A percentile compares a stretch with the other conserved stretches of the same genome.
Conservation (phyloP, 345 rosid genomes). For the Mercurialis annua region DNA sequence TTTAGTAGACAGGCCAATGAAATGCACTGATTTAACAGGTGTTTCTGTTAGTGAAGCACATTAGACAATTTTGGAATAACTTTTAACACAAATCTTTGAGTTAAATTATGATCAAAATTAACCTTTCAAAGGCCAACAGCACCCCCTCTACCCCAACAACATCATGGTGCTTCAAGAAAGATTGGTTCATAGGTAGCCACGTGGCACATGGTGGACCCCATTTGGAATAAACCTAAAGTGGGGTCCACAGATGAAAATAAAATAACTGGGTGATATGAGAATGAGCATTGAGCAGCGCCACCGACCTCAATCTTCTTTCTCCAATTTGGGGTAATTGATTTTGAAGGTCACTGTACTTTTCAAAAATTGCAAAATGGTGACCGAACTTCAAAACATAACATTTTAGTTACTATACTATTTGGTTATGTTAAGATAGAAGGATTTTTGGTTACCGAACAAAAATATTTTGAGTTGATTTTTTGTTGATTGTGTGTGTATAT, state of each 20-base stretch:
- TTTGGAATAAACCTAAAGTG: constrained; percentile 3
- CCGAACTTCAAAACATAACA: too few species aligned
- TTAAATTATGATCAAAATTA: constrained; percentile 23
- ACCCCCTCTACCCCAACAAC: constrained; percentile 30
- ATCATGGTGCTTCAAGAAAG: constrained; percentile 3
- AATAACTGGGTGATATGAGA: background rate
- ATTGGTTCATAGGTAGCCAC: constrained; percentile 29
- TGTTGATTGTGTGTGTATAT: too few species aligned
- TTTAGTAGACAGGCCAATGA: constrained; percentile 15
- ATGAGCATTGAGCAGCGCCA: constrained; percentile 19
- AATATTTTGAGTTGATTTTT: too few species aligned
- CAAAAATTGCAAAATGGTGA: too few species aligned
- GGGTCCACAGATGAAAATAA: constrained; percentile 12
- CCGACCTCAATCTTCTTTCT: constrained; percentile 29
- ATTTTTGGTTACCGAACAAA: too few species aligned
- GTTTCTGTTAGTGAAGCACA: constrained; percentile 17
- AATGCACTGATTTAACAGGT: constrained; percentile 7
- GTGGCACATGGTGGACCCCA: constrained; percentile 22
- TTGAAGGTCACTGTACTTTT: too few species aligned
- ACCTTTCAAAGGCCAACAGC: constrained; percentile 21
- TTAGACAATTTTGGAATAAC: constrained; percentile 31
- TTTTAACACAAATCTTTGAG: background rate
- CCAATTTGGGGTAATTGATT: background rate
- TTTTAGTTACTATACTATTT: too few species aligned
- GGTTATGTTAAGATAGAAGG: too few species aligned